Evolutionary conservation across 169 alveolate genomes (phyloP).

Genomic region (Plasmodium sp.): DNA sequence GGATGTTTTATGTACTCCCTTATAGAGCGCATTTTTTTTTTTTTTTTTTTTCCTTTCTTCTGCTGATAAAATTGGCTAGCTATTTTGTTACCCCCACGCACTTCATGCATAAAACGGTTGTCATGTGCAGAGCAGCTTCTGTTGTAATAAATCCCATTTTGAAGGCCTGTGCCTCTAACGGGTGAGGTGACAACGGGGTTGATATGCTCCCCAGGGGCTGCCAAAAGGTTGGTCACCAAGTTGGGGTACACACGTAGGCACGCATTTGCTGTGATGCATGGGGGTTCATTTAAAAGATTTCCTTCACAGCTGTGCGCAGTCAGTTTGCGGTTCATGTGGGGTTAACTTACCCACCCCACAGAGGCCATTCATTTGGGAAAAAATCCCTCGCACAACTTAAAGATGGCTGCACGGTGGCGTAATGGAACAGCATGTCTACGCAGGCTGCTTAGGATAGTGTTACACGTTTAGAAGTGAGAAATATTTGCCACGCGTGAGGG

Average conservation of each 20-base stretch:
- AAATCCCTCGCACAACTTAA: background rate
- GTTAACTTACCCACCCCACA: background rate
- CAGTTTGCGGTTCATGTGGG: background rate
- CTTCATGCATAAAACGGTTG: background rate
- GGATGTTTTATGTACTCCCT: background rate
- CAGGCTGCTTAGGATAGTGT: background rate
- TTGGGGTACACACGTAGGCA: background rate
- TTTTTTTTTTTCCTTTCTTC: background rate
- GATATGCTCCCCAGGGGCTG: background rate
- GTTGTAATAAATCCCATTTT: background rate
- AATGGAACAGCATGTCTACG: background rate
- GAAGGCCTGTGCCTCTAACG: background rate
- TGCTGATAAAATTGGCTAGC: background rate
- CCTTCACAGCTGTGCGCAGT: background rate
- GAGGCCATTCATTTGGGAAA: background rate
- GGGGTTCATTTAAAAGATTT: background rate
- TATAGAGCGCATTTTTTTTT: background rate
- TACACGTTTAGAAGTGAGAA: background rate
- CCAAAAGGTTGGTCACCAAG: background rate
- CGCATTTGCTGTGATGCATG: background rate
- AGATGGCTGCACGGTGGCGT: background rate
- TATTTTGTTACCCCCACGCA: background rate
- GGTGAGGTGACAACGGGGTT: background rate
- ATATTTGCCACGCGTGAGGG: background rate
- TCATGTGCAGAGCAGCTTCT: background rate